Base-by-base conservation (phyloP, 1,139 yeast species). In the Lodderomyces beijingensis region DNA sequence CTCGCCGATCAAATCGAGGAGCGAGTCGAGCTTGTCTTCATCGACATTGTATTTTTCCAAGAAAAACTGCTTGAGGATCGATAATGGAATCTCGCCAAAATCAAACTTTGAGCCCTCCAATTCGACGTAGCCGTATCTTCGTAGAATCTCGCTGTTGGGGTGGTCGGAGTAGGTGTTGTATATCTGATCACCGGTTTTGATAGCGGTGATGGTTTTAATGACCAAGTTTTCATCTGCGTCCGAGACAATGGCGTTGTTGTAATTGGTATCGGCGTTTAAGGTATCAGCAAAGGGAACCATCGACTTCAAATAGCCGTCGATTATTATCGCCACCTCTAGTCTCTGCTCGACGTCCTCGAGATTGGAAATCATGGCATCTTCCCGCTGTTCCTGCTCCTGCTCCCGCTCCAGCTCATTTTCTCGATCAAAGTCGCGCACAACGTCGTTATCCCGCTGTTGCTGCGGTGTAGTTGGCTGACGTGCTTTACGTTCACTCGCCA, bases 251-350 rank as follows among this genome's bases (percentile, higher is more conserved):
- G 96, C 95, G 54, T 91, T 89, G 49, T 78, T 79, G n/a, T 72
- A 63, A 12, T 70, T 68, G 0, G 95, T 82, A 49, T 88, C 91
- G 1, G 96, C 89, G 49, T 91, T 91, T 39, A 91, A 61, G 17
- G 86, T 79, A 50, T 91, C 97, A 0, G 97, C 97, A 33, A 88
- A 62, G 0, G 97, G 95, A 5, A 88, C 88, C 95, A 91, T 83
- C 0, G 95, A 83, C 51, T 91, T 89, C 42, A 73, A 62, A 35
- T 69, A 71, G 3, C 66, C 65, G 34, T 71, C 79, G 5, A 17
- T 27, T 18, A 34, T 29, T 11, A 38, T 36, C 16, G 30, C 23
- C 11, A 28, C 15, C 34, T 20, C 44, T 11, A 43, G 41, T 10
- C 25, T 24, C n/a, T 27, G 31, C 25, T 31, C 32, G 8, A 25